These are phyloP conservation scores for Cyclotella baltica DNA, from an alignment of 108 stramenopile genomes.

Conservation along the genomic window DNA sequence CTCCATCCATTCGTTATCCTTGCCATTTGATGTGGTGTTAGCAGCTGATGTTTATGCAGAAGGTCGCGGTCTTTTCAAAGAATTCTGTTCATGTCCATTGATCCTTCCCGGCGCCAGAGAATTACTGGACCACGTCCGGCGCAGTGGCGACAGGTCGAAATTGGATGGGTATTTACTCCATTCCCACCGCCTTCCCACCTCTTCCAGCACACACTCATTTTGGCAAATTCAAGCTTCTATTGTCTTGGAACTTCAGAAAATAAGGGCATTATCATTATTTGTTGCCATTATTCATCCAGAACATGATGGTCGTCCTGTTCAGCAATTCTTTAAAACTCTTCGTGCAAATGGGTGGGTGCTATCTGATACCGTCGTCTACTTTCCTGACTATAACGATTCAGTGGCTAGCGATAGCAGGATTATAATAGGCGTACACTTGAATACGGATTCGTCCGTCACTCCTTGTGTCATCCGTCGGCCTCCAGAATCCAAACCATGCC, in stretches of 20 bases:
- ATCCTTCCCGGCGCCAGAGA: background rate
- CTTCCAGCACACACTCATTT: background rate
- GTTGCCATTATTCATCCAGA: slow-evolving; percentile 8
- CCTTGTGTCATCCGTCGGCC: background rate
- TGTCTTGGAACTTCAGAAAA: background rate
- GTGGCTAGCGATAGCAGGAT: background rate
- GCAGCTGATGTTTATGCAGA: background rate
- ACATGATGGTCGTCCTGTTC: background rate
- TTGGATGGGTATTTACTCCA: slow-evolving; percentile 12
- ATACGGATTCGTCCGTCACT: background rate
- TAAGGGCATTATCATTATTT: background rate
- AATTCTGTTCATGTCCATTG: background rate
- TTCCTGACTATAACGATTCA: background rate
- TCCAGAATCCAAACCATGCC: background rate
- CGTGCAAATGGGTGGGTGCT: background rate
- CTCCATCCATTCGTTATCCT: background rate
- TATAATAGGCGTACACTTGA: background rate
- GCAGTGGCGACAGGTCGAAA: background rate
- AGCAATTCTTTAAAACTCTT: background rate
- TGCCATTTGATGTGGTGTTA: slow-evolving; percentile 5
- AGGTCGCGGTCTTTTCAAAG: slow-evolving; percentile 3
- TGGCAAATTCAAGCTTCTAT: background rate
- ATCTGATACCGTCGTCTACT: background rate
- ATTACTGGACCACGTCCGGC: background rate
- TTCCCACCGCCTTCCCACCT: background rate